Base-by-base conservation (phyloP, 768 basidiomycete genomes). In the Boletus subparvulus region DNA sequence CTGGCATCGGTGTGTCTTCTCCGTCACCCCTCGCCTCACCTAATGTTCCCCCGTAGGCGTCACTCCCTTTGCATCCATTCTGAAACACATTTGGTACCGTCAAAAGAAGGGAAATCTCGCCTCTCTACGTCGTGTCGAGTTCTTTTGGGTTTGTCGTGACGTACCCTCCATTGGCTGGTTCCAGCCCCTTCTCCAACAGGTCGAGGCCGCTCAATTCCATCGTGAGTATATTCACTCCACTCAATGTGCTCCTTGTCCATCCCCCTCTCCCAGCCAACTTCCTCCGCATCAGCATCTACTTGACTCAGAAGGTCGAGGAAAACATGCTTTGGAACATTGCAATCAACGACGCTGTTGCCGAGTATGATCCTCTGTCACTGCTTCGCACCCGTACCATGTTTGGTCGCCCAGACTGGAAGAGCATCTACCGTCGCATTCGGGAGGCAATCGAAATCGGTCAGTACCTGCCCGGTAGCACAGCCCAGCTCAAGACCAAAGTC, bases 91-190 rank as follows among this genome's bases (percentile, higher is more conserved):
- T 59, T 95, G 94, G 94, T 95, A 96, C 76, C 84, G 85, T 63
- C 93, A 95, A 73, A 86, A 84, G 75, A 81, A 80, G 54, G 87
- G 88, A 41, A 80, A 83, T 56, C 76, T 95, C 36, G 90, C 91
- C 33, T 82, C 86, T 32, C 84, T 98, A 54, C 86, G 88, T 50
- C 84, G 90, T 42, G 95, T 97, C 55, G 92, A 96, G 65, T 95
- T 96, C 74, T 91, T 96, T 77, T 96, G 94, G 94, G 83, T 92
- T 60, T 91, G 88, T 70, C 87, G 91, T 69, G 91, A 94, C 62
- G 85, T 90, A n/a, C 92, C 92, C n/a, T 91, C 90, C n/a, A 94
- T 97, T 66, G 94, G 92, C 64, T 97, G 94, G 94, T 96, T 98
- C 83, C 92, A 95, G 72, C 86, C 82, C 58, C 75, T 97, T 50